These are phyloP conservation scores for Dipteronia dyeriana DNA, from an alignment of 345 rosid species.

Conservation along the genomic window DNA sequence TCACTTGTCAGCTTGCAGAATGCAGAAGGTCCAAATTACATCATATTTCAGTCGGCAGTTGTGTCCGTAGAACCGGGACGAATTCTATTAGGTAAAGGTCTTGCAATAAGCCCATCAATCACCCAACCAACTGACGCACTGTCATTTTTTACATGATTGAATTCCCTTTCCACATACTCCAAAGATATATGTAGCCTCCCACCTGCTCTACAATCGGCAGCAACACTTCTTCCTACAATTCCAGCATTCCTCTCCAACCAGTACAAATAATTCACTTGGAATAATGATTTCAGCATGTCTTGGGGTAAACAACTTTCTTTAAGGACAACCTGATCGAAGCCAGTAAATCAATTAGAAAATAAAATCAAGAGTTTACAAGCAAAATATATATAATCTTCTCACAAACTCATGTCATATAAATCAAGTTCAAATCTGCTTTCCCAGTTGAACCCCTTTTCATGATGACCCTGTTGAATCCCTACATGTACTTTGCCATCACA, in stretches of 20 bases:
- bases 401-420: not conserved
- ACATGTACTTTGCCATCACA: not conserved
- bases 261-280: conserved; percentile 88
- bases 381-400: not conserved
- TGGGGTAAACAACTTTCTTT: conserved; percentile 72
- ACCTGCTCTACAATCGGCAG: conserved; percentile 65
- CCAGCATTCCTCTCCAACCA: conserved; percentile 98
- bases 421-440: not conserved
- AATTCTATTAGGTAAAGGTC: conserved; percentile 77
- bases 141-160: conserved; percentile 72
- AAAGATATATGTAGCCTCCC: conserved; percentile 81
- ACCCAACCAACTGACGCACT: conserved; percentile 78
- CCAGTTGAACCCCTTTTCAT: not conserved
- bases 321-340: conserved; percentile 69
- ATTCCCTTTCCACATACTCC: conserved; percentile 84
- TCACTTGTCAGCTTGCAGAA: not conserved
- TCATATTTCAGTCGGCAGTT: conserved; percentile 15
- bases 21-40: not conserved
- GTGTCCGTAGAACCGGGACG: conserved; percentile 32
- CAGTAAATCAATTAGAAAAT: conserved; percentile 11
- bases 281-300: conserved; percentile 93
- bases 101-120: conserved; percentile 81
- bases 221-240: conserved; percentile 52
- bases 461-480: not conserved
- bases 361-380: not conserved